Conservation (phyloP, 139 green algal species). For the Chlorella sp. region DNA sequence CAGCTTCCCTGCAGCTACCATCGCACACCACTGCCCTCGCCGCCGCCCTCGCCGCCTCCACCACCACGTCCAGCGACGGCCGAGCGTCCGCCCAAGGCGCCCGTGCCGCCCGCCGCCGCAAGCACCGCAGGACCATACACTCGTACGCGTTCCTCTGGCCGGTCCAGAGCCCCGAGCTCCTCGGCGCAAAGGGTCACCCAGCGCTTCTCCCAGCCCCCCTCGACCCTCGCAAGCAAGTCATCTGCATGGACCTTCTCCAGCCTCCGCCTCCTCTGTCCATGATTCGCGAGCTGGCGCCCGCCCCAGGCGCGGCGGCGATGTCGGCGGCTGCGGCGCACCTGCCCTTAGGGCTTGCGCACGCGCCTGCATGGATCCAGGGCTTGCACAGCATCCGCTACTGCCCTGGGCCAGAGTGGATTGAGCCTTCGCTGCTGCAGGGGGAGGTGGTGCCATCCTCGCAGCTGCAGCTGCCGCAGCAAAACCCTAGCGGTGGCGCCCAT, state of each 20-base stretch:
- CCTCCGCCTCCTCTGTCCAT: too few relatives aligned
- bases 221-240: neutral
- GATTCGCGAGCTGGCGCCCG: too few relatives aligned
- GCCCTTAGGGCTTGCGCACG: too few relatives aligned
- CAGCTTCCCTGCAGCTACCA: too few relatives aligned
- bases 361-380: constrained; percentile 18
- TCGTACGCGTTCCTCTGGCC: constrained; percentile 18
- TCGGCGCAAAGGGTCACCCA: neutral
- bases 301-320: too few relatives aligned
- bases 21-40: too few relatives aligned
- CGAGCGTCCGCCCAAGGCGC: neutral
- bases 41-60: neutral
- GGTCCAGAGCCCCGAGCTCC: neutral
- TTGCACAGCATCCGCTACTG: constrained; percentile 29
- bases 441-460: too few relatives aligned
- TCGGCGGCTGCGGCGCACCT: too few relatives aligned
- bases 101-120: neutral
- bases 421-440: constrained; percentile 4
- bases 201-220: neutral
- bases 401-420: constrained; percentile 28
- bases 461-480: too few relatives aligned
- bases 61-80: neutral
- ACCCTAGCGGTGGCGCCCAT: too few relatives aligned
- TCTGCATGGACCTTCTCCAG: neutral
- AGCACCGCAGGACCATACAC: constrained; percentile 8